Evolutionary conservation across 2,329 filamentous ascomycete genomes (phyloP).

Genomic region (Pseudogymnoascus sp.): DNA sequence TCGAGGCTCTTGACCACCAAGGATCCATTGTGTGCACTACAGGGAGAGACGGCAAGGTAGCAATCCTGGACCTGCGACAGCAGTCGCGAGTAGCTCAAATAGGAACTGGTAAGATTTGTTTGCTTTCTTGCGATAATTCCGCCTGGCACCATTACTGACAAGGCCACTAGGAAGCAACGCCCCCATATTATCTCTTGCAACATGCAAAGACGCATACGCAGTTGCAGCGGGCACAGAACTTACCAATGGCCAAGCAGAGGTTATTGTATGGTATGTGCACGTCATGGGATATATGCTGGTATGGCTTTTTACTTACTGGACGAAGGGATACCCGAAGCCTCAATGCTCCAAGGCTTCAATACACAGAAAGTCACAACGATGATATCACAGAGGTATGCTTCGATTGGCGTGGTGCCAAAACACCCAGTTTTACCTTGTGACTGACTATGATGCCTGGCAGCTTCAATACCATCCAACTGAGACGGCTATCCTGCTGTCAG

Average conservation of each 20-base stretch:
- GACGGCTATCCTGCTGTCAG: conserved; percentile 58
- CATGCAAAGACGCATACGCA: conserved; percentile 45
- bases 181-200: conserved; percentile 57
- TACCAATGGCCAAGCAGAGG: conserved; percentile 51
- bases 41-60: conserved; percentile 61
- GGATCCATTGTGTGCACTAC: conserved; percentile 55
- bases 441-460: conserved; percentile 24
- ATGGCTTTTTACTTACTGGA: conserved; percentile 37
- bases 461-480: conserved; percentile 53
- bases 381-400: conserved; percentile 50
- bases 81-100: conserved; percentile 5
- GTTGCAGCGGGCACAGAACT: conserved; percentile 68
- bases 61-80: conserved; percentile 54
- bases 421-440: conserved; percentile 22
- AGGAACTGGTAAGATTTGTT: not conserved
- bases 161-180: conserved; percentile 33
- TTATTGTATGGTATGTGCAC: conserved; percentile 50
- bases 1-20: conserved; percentile 45
- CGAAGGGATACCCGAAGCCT: conserved; percentile 50
- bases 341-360: conserved; percentile 40
- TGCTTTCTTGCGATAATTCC: not conserved
- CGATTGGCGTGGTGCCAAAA: not conserved
- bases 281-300: conserved; percentile 51
- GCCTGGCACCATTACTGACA: not conserved
- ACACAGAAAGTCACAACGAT: conserved; percentile 59